Conservation (phyloP, 192 early-diverging fungal genomes). For the Podila verticillata region DNA sequence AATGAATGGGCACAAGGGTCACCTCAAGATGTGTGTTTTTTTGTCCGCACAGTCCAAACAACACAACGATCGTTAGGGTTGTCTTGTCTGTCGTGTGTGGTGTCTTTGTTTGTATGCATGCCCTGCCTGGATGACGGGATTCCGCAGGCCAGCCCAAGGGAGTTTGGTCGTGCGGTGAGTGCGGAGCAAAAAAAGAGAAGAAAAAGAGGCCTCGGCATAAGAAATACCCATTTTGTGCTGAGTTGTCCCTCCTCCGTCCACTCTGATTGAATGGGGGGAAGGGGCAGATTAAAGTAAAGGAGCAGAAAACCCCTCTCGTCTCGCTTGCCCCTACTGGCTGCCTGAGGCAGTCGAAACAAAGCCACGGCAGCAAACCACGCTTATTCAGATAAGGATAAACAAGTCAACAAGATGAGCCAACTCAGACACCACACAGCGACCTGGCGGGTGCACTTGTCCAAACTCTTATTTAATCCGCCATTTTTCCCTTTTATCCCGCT, state of each 20-base stretch:
- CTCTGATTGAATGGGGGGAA: background rate
- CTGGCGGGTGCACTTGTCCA: background rate
- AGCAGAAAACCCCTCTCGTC: background rate
- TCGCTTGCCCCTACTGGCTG: background rate
- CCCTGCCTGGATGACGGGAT: background rate
- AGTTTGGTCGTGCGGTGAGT: background rate
- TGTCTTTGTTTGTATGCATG: background rate
- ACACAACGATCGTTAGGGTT: background rate
- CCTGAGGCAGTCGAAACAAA: background rate
- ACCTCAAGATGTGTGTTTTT: no score
- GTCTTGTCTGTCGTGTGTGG: background rate
- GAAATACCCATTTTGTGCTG: conserved; percentile 6
- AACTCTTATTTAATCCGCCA: background rate
- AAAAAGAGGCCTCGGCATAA: background rate
- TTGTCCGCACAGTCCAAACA: background rate
- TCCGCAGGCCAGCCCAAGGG: background rate
- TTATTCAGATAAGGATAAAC: background rate
- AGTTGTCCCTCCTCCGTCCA: no score
- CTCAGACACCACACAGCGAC: no score
- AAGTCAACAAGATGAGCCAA: no score
- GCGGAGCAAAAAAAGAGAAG: background rate
- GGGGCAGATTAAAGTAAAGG: background rate
- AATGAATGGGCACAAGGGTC: no score
- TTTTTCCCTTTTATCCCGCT: background rate
- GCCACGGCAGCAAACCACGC: background rate